Evolutionary conservation across 345 rosid genomes (phyloP).

Genomic region (Nephelium lappaceum): DNA sequence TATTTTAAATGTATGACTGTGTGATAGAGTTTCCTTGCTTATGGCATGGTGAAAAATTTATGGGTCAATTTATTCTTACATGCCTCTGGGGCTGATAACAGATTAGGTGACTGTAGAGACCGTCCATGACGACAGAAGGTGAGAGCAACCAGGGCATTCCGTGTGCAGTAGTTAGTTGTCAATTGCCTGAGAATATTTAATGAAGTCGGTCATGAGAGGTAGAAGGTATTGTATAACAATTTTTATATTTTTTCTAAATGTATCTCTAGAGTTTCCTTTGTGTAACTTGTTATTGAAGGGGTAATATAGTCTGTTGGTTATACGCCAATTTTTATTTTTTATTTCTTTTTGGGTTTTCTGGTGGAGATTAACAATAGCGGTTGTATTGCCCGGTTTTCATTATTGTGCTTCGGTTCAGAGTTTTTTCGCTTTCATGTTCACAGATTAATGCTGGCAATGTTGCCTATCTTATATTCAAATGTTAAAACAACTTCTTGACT

Average conservation of each 20-base stretch:
- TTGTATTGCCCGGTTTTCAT: background rate
- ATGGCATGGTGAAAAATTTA: background rate
- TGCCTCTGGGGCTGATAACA: slow-evolving; percentile 34
- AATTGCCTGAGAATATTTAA: background rate
- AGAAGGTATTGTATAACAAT: background rate
- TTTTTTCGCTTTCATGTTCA: background rate
- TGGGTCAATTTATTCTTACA: slow-evolving; percentile 12
- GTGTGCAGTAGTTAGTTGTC: slow-evolving; percentile 1
- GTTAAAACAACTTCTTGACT: background rate
- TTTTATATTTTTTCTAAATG: background rate
- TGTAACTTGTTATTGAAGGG: slow-evolving; percentile 11
- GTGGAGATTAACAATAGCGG: background rate
- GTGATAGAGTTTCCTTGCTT: background rate
- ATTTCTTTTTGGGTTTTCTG: background rate
- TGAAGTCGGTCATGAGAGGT: slow-evolving; percentile 13
- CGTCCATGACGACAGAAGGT: slow-evolving; percentile 40
- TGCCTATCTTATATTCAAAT: background rate
- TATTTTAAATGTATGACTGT: background rate
- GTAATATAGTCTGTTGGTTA: background rate
- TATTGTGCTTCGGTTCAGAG: background rate
- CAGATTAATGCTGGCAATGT: background rate
- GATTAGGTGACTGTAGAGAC: slow-evolving; percentile 64
- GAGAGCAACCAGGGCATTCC: slow-evolving; percentile 7
- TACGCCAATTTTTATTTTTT: too few relatives aligned
- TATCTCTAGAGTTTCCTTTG: background rate